Percentiles rank a stretch among this genome's conserved stretches.
phyloP scores from a whole-genome alignment of 495 filamentous ascomycete species.

The Penicillium paxilli region DNA sequence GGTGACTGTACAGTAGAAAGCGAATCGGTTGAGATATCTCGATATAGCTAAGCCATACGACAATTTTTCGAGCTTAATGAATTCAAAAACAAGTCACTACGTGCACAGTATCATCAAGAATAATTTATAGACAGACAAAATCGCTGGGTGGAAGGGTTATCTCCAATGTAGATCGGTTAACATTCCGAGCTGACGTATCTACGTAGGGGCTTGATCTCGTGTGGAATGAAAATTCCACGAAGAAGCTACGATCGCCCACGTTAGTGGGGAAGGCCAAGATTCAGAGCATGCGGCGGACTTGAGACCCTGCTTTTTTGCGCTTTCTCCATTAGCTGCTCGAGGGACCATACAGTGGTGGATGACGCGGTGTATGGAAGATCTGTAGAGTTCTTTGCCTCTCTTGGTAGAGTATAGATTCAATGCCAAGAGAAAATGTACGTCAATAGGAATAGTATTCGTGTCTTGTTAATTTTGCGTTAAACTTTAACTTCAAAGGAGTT shows the following conservation, averaged over 20 bases:
- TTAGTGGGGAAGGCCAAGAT: conserved; percentile 8
- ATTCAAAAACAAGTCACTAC: not conserved
- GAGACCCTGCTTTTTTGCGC: not conserved
- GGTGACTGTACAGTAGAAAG: too few species aligned
- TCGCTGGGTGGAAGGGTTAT: not conserved
- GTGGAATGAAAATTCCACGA: conserved; percentile 5
- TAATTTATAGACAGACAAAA: not conserved
- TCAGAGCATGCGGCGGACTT: not conserved
- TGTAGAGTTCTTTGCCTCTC: not conserved
- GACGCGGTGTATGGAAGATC: not conserved
- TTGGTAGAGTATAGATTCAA: not conserved
- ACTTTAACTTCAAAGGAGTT: not conserved
- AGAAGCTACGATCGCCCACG: conserved; percentile 9
- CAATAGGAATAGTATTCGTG: not conserved
- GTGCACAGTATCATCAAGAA: too few species aligned
- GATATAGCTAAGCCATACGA: not conserved
- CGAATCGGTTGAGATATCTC: too few species aligned
- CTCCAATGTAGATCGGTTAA: not conserved
- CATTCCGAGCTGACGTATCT: conserved; percentile 20
- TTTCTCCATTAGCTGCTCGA: not conserved
- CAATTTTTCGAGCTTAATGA: not conserved
- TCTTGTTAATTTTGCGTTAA: not conserved
- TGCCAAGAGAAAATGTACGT: not conserved
- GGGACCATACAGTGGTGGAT: conserved; percentile 5
- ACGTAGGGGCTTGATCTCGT: not conserved